A percentile compares a stretch with the other conserved stretches of the same genome.
These are phyloP conservation scores for Daldinia grandis DNA, from an alignment of 495 filamentous ascomycete species.

Conservation along the genomic window DNA sequence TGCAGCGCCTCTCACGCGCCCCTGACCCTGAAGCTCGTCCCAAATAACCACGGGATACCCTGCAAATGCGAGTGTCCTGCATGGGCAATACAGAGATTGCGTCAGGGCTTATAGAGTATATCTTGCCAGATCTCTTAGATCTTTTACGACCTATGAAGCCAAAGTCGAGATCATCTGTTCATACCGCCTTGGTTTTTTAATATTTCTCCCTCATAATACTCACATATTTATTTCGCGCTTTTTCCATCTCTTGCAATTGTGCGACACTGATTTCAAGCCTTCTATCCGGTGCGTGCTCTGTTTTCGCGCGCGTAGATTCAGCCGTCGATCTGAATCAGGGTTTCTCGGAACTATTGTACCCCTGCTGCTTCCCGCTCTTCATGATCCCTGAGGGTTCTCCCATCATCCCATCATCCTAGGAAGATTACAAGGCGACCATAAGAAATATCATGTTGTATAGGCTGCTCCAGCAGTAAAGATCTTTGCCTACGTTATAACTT, in stretches of 20 bases:
- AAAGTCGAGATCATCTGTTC: slow-evolving; percentile 14
- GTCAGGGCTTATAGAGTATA: slow-evolving; percentile 28
- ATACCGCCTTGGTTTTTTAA: not conserved
- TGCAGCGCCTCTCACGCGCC: slow-evolving; percentile 21
- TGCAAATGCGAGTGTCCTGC: slow-evolving; percentile 36
- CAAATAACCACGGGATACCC: slow-evolving; percentile 32
- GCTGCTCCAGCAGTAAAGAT: slow-evolving; percentile 17
- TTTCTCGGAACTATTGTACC: slow-evolving; percentile 34
- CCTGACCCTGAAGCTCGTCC: slow-evolving; percentile 30
- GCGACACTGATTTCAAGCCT: slow-evolving; percentile 4
- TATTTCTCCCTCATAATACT: not conserved
- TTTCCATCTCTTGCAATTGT: not conserved
- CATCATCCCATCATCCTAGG: slow-evolving; percentile 22
- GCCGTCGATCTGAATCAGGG: slow-evolving; percentile 39
- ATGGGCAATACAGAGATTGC: slow-evolving; percentile 33
- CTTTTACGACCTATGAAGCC: slow-evolving; percentile 12
- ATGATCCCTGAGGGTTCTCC: slow-evolving; percentile 35
- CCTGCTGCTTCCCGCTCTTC: slow-evolving; percentile 35
- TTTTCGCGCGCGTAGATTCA: slow-evolving; percentile 16
- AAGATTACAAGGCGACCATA: slow-evolving; percentile 1
- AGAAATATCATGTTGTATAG: slow-evolving; percentile 16
- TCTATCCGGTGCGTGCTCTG: slow-evolving; percentile 4
- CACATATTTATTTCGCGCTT: not conserved
- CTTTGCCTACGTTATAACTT: slow-evolving; percentile 3
- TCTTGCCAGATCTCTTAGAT: slow-evolving; percentile 1